Base-by-base conservation (phyloP, 306 rosid species). In the Arachis stenosperma region DNA sequence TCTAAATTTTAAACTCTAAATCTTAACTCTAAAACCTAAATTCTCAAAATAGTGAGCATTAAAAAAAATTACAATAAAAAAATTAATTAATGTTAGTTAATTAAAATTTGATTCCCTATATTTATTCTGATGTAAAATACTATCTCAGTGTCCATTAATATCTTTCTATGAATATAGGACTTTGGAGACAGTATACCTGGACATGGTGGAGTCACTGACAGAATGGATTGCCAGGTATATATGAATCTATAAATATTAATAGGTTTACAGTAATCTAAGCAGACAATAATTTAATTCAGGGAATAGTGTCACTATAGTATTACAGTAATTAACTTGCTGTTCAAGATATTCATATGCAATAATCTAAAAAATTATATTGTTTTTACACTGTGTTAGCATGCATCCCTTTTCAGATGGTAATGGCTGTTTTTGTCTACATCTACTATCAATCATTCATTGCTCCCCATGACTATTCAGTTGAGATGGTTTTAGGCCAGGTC, bases 221-320 rank as follows among this genome's bases (percentile, higher is more conserved):
- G 99, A 89, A 94, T 94, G 99, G 99, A 94, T 76, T 94, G 99
- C 78, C 99, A 94, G 98, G 99, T 92, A 74, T 56, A 67, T 52
- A 40, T 22, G 62, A 33, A 33, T 33, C 37, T 33, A 33, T 33
- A 33, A 33, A 4, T 2, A 33, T 33, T 33, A 33, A 33, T 33
- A 2, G 3, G 37, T 2, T 1, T 33, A 33, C 37, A 33, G 37
- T 33, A 33, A 33, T 33, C 3, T 33, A 33, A 33, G 37, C 4
- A 37, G 54, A 43, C 17, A 74, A 54, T 7, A 5, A 63, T 57
- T 65, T 61, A 47, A 72, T 58, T 9, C 13, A 39, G 57, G 22
- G 30, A 8, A 29, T 33, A 33, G 37, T 33, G 37, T 33, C 37
- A 33, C 37, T 33, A 22, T 22, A 33, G 37, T 33, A 33, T 33